A percentile compares a stretch with the other conserved stretches of the same genome.
phyloP scores from a whole-genome alignment of 768 basidiomycete genomes.

The Rhizopogon salebrosus region DNA sequence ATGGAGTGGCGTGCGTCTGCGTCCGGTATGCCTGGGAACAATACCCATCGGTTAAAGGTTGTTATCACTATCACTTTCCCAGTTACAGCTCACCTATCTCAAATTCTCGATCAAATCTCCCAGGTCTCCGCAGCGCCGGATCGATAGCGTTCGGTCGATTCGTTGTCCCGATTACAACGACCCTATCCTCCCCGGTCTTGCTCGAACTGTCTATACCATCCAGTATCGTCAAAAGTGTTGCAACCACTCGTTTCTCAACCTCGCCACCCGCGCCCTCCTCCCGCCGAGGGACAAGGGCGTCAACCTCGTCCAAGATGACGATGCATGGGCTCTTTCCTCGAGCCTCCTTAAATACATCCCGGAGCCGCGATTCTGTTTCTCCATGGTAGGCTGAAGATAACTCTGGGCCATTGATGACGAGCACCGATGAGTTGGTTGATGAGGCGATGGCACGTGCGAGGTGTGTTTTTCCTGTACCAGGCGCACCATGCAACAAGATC shows the following conservation, averaged over 20 bases:
- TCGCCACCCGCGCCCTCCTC: constrained; percentile 91
- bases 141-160: constrained; percentile 95
- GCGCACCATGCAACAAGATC: constrained; percentile 90
- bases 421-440: constrained; percentile 80
- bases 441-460: constrained; percentile 90
- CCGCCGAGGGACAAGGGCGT: constrained; percentile 86
- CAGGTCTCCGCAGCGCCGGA: constrained; percentile 84
- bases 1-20: constrained; percentile 81
- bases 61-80: background rate
- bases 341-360: constrained; percentile 87
- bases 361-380: constrained; percentile 88
- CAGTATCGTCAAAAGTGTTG: constrained; percentile 89
- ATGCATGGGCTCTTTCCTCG: constrained; percentile 81
- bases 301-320: constrained; percentile 92
- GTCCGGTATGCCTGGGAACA: constrained; percentile 74
- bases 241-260: constrained; percentile 94
- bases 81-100: constrained; percentile 67
- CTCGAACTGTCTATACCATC: constrained; percentile 73
- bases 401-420: constrained; percentile 94
- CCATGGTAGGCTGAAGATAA: constrained; percentile 95
- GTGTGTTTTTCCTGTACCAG: constrained; percentile 97
- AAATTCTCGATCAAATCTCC: constrained; percentile 90
- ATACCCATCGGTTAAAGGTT: background rate
- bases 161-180: constrained; percentile 95
- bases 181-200: constrained; percentile 45